These are phyloP conservation scores for Hypoxylon sp. DNA, from an alignment of 2,329 filamentous ascomycete genomes.

Conservation along the genomic window DNA sequence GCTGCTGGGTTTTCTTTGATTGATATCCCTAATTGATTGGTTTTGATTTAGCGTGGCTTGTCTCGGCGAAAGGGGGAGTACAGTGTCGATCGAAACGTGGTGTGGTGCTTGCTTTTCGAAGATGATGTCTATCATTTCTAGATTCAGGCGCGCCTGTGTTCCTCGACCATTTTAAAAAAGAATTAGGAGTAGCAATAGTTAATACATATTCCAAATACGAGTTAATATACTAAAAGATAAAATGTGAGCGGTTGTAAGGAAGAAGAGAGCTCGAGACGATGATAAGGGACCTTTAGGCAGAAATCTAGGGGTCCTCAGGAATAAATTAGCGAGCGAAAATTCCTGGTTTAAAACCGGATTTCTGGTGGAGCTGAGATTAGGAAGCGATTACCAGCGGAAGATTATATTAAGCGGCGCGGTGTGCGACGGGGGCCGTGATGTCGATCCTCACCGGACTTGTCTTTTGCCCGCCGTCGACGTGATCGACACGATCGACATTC, in stretches of 20 bases:
- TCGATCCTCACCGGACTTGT: slow-evolving; percentile 37
- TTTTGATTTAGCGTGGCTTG: slow-evolving; percentile 15
- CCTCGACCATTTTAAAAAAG: slow-evolving; percentile 17
- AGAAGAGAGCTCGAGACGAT: slow-evolving; percentile 14
- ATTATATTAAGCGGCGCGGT: slow-evolving; percentile 39
- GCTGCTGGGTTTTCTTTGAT: slow-evolving; percentile 52
- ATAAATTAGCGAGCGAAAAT: slow-evolving; percentile 27
- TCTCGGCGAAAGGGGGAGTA: slow-evolving; percentile 20
- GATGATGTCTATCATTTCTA: slow-evolving; percentile 42
- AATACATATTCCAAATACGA: slow-evolving; percentile 33
- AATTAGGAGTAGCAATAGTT: slow-evolving; percentile 29
- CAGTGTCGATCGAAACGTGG: slow-evolving; percentile 25
- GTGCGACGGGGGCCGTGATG: slow-evolving; percentile 36
- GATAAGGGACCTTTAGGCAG: slow-evolving; percentile 38
- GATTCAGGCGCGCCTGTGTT: slow-evolving; percentile 32
- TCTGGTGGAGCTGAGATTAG: slow-evolving; percentile 26
- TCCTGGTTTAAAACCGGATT: slow-evolving; percentile 37
- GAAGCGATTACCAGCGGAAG: slow-evolving; percentile 25
- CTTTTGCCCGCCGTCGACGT: slow-evolving; percentile 22
- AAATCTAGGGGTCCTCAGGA: slow-evolving; percentile 23
- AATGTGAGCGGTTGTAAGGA: slow-evolving; percentile 12
- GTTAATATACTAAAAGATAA: slow-evolving; percentile 26
- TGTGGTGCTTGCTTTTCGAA: slow-evolving; percentile 21
- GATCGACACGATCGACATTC: slow-evolving; percentile 35
- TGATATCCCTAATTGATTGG: slow-evolving; percentile 15